A percentile compares a stretch with the other conserved stretches of the same genome.
Evolutionary conservation across 768 basidiomycete species (phyloP).

Genomic region (Leccinellum luteum): DNA sequence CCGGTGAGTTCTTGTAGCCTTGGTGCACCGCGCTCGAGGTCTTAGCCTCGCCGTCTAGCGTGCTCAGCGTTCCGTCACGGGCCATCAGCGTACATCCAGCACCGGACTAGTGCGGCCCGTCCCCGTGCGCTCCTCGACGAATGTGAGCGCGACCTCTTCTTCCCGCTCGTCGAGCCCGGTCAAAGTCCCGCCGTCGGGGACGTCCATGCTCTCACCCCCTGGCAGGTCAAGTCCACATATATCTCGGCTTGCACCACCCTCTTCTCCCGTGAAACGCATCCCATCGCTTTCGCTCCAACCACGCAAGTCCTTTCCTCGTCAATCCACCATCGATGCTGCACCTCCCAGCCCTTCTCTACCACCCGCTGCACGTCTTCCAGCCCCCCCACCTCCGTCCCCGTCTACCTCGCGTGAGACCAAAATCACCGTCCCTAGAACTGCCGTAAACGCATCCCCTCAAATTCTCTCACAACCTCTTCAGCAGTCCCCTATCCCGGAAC

Average conservation of each 20-base stretch:
- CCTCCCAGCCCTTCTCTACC: slow-evolving; percentile 29
- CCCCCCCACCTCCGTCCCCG: slow-evolving; percentile 7
- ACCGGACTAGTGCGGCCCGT: slow-evolving; percentile 40
- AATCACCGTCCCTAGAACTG: slow-evolving; percentile 28
- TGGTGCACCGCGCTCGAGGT: background rate
- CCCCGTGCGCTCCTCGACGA: slow-evolving; percentile 38
- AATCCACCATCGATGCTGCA: slow-evolving; percentile 37
- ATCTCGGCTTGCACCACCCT: slow-evolving; percentile 33
- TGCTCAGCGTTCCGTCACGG: slow-evolving; percentile 33
- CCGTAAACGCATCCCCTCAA: slow-evolving; percentile 36
- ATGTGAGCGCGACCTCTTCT: slow-evolving; percentile 33
- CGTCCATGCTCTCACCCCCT: slow-evolving; percentile 30
- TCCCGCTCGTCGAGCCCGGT: slow-evolving; percentile 68
- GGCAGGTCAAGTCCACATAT: slow-evolving; percentile 24
- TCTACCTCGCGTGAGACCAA: slow-evolving; percentile 23
- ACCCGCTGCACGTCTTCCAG: slow-evolving; percentile 27
- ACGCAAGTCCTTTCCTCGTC: slow-evolving; percentile 49
- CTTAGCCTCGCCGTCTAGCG: slow-evolving; percentile 24
- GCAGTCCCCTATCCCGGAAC: slow-evolving; percentile 17
- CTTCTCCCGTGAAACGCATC: slow-evolving; percentile 60
- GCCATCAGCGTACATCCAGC: slow-evolving; percentile 65
- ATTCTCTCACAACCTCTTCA: slow-evolving; percentile 21
- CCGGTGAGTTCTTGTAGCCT: slow-evolving; percentile 16
- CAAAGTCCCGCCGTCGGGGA: slow-evolving; percentile 36
- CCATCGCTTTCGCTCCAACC: slow-evolving; percentile 46